Evolutionary conservation across 176 grass and related monocot genomes (phyloP).

Genomic region (Luzula sylvatica): DNA sequence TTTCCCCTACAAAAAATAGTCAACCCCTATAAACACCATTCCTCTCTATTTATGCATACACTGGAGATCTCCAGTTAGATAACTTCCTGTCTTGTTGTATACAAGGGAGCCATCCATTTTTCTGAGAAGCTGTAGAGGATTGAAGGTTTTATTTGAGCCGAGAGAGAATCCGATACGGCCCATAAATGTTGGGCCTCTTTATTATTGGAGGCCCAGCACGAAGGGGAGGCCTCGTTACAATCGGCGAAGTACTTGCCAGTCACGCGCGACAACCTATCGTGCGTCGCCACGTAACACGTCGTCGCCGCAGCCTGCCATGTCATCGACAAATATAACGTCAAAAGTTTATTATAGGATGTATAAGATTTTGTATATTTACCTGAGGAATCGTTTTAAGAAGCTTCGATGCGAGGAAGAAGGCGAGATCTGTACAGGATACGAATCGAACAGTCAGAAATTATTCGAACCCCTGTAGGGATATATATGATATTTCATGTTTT

Average conservation of each 20-base stretch:
- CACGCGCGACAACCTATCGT: constrained; percentile 49
- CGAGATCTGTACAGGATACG: constrained; percentile 45
- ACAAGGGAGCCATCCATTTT: neutral
- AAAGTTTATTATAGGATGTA: too few relatives aligned
- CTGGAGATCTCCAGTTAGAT: constrained; percentile 7
- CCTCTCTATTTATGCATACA: neutral
- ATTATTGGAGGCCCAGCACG: constrained; percentile 35
- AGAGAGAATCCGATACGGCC: constrained; percentile 42
- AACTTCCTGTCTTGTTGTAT: too few relatives aligned
- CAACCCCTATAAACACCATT: neutral
- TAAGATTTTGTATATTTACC: constrained; percentile 30
- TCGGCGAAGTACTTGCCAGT: constrained; percentile 87
- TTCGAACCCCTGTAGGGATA: too few relatives aligned
- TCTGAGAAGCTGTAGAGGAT: neutral
- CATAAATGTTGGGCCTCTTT: constrained; percentile 55
- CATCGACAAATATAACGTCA: neutral
- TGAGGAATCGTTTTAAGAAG: constrained; percentile 96
- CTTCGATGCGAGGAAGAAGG: constrained; percentile 78
- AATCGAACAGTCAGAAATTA: constrained; percentile 13
- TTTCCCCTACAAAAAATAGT: constrained; percentile 2
- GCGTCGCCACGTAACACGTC: constrained; percentile 87
- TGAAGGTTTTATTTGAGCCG: neutral
- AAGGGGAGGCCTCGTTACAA: constrained; percentile 90
- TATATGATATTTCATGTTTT: neutral
- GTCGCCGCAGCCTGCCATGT: constrained; percentile 71